Percentiles rank a stretch among this genome's conserved stretches.
These are phyloP conservation scores for Aureobasidium sp. DNA, from an alignment of 2,329 filamentous ascomycete genomes.

Conservation along the genomic window DNA sequence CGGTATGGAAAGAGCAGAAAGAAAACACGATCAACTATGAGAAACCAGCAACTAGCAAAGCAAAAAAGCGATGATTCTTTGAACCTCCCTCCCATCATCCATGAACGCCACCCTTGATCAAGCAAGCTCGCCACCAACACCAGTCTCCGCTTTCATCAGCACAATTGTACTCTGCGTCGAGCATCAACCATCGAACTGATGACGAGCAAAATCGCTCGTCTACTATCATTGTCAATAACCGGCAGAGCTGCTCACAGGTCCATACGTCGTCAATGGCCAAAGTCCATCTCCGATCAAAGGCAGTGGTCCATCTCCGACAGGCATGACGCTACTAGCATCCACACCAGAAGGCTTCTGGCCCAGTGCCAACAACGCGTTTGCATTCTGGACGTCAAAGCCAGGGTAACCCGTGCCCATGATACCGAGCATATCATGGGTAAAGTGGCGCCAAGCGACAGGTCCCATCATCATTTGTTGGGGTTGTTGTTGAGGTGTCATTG, in stretches of 20 bases:
- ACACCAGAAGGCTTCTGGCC: slow-evolving; percentile 22
- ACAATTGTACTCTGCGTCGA: not conserved
- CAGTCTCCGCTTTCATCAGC: not conserved
- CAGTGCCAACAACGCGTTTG: slow-evolving; percentile 32
- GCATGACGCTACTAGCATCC: slow-evolving; percentile 7
- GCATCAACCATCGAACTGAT: not conserved
- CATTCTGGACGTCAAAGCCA: slow-evolving; percentile 31
- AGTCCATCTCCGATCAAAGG: slow-evolving; percentile 7
- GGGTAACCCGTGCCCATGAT: slow-evolving; percentile 18
- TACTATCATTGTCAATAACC: slow-evolving; percentile 8
- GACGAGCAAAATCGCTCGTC: not conserved
- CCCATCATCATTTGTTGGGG: slow-evolving; percentile 17
- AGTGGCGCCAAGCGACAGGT: slow-evolving; percentile 26
- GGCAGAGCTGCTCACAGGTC: slow-evolving; percentile 7
- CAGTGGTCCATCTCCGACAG: not conserved
- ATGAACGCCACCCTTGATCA: not conserved
- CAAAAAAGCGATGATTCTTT: not conserved
- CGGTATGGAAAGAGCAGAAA: not conserved
- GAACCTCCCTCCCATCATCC: not conserved
- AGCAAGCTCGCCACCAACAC: not conserved
- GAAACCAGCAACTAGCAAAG: not conserved
- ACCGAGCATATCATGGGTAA: slow-evolving; percentile 22
- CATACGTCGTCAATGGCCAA: slow-evolving; percentile 11
- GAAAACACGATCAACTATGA: not conserved
- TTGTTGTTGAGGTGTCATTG: slow-evolving; percentile 14